These are phyloP conservation scores for Tetrahymena thermophila DNA, from an alignment of 73 alveolate genomes.

Conservation along the genomic window DNA sequence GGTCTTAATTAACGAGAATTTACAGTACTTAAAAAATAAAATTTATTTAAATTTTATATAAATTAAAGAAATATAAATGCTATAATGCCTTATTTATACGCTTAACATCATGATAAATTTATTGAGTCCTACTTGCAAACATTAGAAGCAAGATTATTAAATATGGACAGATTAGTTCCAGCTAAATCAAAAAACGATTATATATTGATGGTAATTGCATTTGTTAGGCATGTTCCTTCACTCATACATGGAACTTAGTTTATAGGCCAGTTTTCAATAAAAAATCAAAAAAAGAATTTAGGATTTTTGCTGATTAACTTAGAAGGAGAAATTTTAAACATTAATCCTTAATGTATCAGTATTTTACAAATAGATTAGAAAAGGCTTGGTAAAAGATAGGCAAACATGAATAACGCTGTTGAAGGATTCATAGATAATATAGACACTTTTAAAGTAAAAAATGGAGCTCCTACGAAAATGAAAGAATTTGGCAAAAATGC, in stretches of 20 bases:
- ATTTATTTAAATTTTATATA: too few relatives aligned
- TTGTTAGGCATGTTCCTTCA: constrained; percentile 38
- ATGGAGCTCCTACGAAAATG: background rate
- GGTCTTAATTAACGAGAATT: too few relatives aligned
- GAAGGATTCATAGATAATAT: background rate
- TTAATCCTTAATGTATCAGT: background rate
- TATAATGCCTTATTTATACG: constrained; percentile 36
- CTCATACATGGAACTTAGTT: constrained; percentile 23
- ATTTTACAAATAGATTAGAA: constrained; percentile 13
- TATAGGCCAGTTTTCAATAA: constrained; percentile 4
- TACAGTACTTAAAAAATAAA: too few relatives aligned
- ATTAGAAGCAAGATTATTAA: constrained; percentile 25
- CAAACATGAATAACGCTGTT: background rate
- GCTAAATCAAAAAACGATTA: constrained; percentile 26
- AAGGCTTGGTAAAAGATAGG: background rate
- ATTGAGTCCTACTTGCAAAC: constrained; percentile 9
- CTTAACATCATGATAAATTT: constrained; percentile 21
- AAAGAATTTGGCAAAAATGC: background rate
- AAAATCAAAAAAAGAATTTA: constrained; percentile 5
- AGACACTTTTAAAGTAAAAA: background rate
- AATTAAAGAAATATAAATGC: constrained; percentile 7
- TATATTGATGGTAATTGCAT: constrained; percentile 1
- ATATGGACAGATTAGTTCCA: constrained; percentile 11
- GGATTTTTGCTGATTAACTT: constrained; percentile 16
- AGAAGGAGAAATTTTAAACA: constrained; percentile 3